These are phyloP conservation scores for Metschnikowia baotianmanensis DNA, from an alignment of 805 yeast genomes.

Conservation along the genomic window DNA sequence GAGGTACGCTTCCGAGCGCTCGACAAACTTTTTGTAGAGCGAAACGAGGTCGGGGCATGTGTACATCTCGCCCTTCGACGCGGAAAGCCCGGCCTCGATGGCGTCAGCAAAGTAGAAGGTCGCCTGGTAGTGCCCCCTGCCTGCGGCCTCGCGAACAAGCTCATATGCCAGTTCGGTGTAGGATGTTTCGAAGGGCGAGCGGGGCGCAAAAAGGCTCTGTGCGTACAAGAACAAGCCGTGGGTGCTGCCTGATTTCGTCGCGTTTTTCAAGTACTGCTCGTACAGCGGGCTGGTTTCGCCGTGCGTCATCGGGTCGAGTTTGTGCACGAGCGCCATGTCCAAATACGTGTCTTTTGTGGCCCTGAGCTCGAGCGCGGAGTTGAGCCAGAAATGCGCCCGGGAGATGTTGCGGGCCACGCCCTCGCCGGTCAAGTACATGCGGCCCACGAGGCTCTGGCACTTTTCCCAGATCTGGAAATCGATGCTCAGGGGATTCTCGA, in stretches of 20 bases:
- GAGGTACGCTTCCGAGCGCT: slow-evolving; percentile 48
- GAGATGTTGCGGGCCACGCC: slow-evolving; percentile 48
- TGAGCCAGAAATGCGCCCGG: slow-evolving; percentile 43
- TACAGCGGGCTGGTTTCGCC: slow-evolving; percentile 24
- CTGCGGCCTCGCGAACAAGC: slow-evolving; percentile 44
- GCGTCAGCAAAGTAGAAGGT: slow-evolving; percentile 38
- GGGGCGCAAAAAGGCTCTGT: slow-evolving; percentile 8
- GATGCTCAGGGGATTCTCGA: slow-evolving; percentile 18
- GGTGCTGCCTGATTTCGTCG: slow-evolving; percentile 14
- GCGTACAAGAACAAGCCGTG: slow-evolving; percentile 15
- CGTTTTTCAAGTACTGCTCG: slow-evolving; percentile 7
- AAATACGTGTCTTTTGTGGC: slow-evolving; percentile 27
- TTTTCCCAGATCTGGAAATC: slow-evolving; percentile 34
- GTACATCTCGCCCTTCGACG: slow-evolving; percentile 18
- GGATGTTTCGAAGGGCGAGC: slow-evolving; percentile 14
- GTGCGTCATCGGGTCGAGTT: slow-evolving; percentile 22
- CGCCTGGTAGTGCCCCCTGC: slow-evolving; percentile 46
- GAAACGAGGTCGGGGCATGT: slow-evolving; percentile 37
- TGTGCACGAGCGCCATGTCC: slow-evolving; percentile 34
- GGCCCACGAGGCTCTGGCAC: slow-evolving; percentile 56
- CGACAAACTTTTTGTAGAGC: slow-evolving; percentile 52
- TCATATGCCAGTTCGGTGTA: slow-evolving; percentile 26
- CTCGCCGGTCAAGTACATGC: slow-evolving; percentile 70
- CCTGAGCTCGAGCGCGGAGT: slow-evolving; percentile 5
- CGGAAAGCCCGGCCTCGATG: slow-evolving; percentile 42